Base-by-base conservation (phyloP, 2,329 filamentous ascomycete genomes). In the Diaporthe velutina region DNA sequence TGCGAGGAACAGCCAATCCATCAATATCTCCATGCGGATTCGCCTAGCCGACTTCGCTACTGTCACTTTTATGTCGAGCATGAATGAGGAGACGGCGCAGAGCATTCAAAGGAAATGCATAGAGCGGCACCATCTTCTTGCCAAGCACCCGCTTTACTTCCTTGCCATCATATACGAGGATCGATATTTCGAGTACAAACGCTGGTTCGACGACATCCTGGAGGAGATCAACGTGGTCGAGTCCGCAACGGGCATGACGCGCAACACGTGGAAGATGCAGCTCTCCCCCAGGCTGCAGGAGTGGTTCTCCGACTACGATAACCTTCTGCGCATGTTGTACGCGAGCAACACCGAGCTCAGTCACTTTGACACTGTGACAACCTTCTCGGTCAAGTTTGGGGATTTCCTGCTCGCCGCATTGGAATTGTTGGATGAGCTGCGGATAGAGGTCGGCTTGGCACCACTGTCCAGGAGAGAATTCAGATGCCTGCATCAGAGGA, bases 331-430 rank as follows among this genome's bases (percentile, higher is more conserved):
- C 28, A 40, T 17, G 33, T 38, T 72, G 35, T 57, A 61, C 38
- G 73, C 70, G 17, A 64, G 42, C 15, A 55, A 74, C 19, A 73
- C 73, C 2, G 68, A 74, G 60, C 30, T 74, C 42, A 73, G 73
- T 15, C 70, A 73, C 22, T 52, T 73, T 19, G 70, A 60, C 4
- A 64, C 45, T 0, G 70, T 74, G 19, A 73, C 30, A 8, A 28
- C 30, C 1, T 73, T 74, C 33, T 73, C 70, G 9, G 30, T 67
- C 19, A 74, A 68, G 48, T 28, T 71, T 4, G 70, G 58, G 12
- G 28, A 35, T 2, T 74, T 66, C 17, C 22, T 72, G 15, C 30
- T 60, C 1, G 22, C 17, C 9, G 42, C 50, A 19, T 25, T 74
- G 15, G n/a, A 22, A 15, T 0, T 68, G 35, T 22, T 73, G 13